Percentiles rank a stretch among this genome's conserved stretches.
Conservation (phyloP, 768 basidiomycete genomes). For the Lactarius evosmus region DNA sequence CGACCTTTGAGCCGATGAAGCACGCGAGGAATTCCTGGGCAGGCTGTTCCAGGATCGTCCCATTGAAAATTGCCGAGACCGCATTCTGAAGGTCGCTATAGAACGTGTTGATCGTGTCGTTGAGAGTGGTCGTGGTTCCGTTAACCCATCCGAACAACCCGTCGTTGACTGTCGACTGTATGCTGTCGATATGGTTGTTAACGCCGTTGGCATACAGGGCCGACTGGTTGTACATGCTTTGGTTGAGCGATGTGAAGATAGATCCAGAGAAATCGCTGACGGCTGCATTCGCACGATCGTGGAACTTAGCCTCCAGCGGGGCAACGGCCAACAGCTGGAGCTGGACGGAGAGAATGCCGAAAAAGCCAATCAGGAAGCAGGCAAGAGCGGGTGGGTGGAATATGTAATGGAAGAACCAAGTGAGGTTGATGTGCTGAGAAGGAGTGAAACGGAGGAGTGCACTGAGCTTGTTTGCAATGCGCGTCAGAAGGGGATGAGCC, state of each 20-base stretch:
- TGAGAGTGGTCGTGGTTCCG: slow-evolving; percentile 80
- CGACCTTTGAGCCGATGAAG: slow-evolving; percentile 87
- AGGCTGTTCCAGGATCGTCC: slow-evolving; percentile 76
- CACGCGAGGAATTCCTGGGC: slow-evolving; percentile 87
- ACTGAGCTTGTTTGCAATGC: slow-evolving; percentile 55
- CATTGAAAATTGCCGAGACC: slow-evolving; percentile 77
- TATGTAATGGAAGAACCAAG: slow-evolving; percentile 90
- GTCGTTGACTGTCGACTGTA: slow-evolving; percentile 78
- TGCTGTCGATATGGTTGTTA: slow-evolving; percentile 63
- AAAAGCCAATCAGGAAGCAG: slow-evolving; percentile 88
- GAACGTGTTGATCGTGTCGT: slow-evolving; percentile 80
- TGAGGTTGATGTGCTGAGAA: slow-evolving; percentile 61
- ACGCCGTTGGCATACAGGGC: slow-evolving; percentile 70
- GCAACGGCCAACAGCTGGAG: slow-evolving; percentile 79
- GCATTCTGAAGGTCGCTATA: slow-evolving; percentile 80
- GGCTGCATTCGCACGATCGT: slow-evolving; percentile 56
- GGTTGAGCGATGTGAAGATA: slow-evolving; percentile 75
- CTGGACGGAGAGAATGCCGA: slow-evolving; percentile 83
- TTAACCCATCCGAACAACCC: slow-evolving; percentile 96
- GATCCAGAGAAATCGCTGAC: slow-evolving; percentile 63
- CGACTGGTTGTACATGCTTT: slow-evolving; percentile 80
- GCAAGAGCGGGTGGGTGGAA: slow-evolving; percentile 89
- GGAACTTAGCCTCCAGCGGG: slow-evolving; percentile 68
- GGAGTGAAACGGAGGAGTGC: slow-evolving; percentile 52
- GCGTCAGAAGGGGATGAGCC: slow-evolving; percentile 70